Conservation (phyloP, 1,284 basidiomycete species). For the Schizophyllum amplum region DNA sequence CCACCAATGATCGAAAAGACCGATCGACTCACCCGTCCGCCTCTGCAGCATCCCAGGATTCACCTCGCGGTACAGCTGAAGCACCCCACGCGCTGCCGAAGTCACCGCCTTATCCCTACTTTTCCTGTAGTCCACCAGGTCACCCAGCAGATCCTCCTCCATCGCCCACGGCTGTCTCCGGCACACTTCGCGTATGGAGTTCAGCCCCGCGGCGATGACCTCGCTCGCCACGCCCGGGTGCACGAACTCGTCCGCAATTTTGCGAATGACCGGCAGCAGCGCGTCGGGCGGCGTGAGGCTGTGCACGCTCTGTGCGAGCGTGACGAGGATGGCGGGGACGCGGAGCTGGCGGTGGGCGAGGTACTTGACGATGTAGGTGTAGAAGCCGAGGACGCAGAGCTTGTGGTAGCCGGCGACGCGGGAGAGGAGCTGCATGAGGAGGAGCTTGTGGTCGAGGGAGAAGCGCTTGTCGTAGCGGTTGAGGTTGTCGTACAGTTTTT, state of each 20-base stretch:
- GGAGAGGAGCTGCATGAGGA: slow-evolving; percentile 96
- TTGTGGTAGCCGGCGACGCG: slow-evolving; percentile 93
- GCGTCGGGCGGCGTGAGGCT: slow-evolving; percentile 93
- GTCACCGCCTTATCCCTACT: slow-evolving; percentile 93
- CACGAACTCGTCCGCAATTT: slow-evolving; percentile 93
- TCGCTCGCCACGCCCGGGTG: slow-evolving; percentile 96
- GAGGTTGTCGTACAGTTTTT: slow-evolving; percentile 88
- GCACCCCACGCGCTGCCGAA: slow-evolving; percentile 78
- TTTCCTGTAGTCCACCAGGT: slow-evolving; percentile 92
- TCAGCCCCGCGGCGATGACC: slow-evolving; percentile 93
- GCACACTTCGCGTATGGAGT: slow-evolving; percentile 91
- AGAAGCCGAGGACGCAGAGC: slow-evolving; percentile 92
- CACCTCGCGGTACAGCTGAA: slow-evolving; percentile 93
- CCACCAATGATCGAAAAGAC: not conserved
- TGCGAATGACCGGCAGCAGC: slow-evolving; percentile 83
- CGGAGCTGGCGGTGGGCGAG: slow-evolving; percentile 90
- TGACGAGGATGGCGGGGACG: slow-evolving; percentile 90
- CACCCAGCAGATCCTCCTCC: slow-evolving; percentile 88
- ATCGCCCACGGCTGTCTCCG: slow-evolving; percentile 93
- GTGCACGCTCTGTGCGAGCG: slow-evolving; percentile 94
- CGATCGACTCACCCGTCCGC: slow-evolving; percentile 49
- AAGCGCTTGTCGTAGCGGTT: slow-evolving; percentile 87
- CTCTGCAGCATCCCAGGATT: slow-evolving; percentile 91
- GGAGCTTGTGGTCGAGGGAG: slow-evolving; percentile 93
- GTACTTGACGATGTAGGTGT: slow-evolving; percentile 94